phyloP scores from a whole-genome alignment of 257 asterid genomes.

The Perilla frutescens region DNA sequence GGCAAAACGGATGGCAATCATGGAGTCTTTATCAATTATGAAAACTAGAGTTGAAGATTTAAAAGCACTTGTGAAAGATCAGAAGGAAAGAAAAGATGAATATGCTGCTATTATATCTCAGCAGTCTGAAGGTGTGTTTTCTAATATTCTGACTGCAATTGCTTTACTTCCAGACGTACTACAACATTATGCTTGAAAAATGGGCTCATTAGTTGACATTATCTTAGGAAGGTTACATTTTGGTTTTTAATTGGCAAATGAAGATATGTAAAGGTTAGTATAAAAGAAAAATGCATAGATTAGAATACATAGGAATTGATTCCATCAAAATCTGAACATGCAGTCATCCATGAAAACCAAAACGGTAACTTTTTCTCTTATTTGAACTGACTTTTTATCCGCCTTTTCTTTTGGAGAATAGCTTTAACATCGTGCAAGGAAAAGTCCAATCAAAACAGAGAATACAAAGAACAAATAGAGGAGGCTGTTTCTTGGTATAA shows the following conservation, averaged over 20 bases:
- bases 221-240: neutral
- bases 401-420: constrained; percentile 36
- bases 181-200: constrained; percentile 18
- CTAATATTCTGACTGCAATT: constrained; percentile 23
- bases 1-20: constrained; percentile 62
- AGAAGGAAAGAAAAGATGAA: constrained; percentile 70
- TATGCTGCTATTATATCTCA: constrained; percentile 77
- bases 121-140: constrained; percentile 66
- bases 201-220: neutral
- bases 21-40: constrained; percentile 64
- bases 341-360: constrained; percentile 8
- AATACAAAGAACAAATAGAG: constrained; percentile 66
- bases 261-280: neutral
- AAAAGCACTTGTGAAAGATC: constrained; percentile 62
- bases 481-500: constrained; percentile 92
- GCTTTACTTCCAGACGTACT: constrained; percentile 24
- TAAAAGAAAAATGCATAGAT: neutral
- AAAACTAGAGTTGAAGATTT: constrained; percentile 70
- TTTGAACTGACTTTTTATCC: constrained; percentile 32
- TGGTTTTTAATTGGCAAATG: constrained; percentile 6
- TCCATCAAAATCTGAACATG: constrained; percentile 15
- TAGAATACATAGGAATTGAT: neutral
- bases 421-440: constrained; percentile 61
- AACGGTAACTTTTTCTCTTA: neutral
- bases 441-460: constrained; percentile 52